Conservation (phyloP, 2,329 filamentous ascomycete genomes). For the Alternaria ethzedia region DNA sequence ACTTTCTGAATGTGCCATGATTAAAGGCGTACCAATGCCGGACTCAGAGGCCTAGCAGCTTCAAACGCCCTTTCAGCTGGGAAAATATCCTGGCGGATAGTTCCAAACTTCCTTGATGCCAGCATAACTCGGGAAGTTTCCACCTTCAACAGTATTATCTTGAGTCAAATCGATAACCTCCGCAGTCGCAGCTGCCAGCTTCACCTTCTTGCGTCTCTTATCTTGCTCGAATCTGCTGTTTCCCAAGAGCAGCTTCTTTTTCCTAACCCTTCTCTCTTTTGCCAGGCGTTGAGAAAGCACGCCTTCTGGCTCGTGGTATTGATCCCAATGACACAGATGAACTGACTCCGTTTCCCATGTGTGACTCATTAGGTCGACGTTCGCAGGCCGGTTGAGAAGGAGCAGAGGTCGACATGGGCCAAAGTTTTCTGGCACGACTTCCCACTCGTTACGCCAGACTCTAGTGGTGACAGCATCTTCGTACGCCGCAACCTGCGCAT, state of each 20-base stretch:
- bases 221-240: neutral
- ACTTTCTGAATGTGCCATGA: neutral
- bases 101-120: neutral
- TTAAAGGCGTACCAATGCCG: neutral
- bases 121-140: neutral
- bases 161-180: slow-evolving; percentile 7
- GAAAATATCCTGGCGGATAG: neutral
- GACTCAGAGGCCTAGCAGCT: neutral
- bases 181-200: neutral
- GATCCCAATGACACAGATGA: slow-evolving; percentile 8
- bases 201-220: slow-evolving; percentile 1
- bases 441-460: slow-evolving; percentile 12
- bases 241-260: neutral
- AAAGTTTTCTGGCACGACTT: neutral
- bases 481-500: neutral
- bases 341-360: neutral
- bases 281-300: neutral
- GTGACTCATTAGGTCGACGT: slow-evolving; percentile 7
- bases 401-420: neutral
- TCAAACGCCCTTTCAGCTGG: neutral
- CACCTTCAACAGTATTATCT: neutral
- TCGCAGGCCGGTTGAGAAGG: slow-evolving; percentile 5
- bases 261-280: neutral
- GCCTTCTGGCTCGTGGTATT: slow-evolving; percentile 8
- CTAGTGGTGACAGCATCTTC: neutral